phyloP scores from a whole-genome alignment of 73 alveolate species.

The Paramecium tetraurelia region DNA sequence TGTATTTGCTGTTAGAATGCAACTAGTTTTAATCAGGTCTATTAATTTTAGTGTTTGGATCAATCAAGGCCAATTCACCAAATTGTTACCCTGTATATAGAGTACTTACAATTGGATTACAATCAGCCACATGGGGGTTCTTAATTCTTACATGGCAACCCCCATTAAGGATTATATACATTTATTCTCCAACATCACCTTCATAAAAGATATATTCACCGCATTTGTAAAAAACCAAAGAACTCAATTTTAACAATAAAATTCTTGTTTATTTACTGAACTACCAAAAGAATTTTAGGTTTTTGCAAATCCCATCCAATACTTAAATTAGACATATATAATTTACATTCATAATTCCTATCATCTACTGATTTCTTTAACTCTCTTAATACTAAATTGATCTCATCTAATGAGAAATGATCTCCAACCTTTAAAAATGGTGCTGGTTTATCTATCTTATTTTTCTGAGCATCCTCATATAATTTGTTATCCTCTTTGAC shows the following conservation, averaged over 20 bases:
- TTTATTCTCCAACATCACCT: constrained; percentile 60
- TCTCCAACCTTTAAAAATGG: constrained; percentile 27
- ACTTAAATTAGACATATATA: neutral
- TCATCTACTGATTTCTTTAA: neutral
- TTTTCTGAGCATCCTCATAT: neutral
- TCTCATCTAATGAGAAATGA: constrained; percentile 13
- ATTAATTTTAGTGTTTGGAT: constrained; percentile 31
- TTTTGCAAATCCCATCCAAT: constrained; percentile 4
- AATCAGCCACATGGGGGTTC: constrained; percentile 35
- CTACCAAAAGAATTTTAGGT: neutral
- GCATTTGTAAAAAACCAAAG: neutral
- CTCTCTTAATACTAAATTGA: neutral
- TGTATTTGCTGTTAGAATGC: neutral
- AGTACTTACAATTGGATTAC: constrained; percentile 47
- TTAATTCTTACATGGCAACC: constrained; percentile 64
- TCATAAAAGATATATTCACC: constrained; percentile 13
- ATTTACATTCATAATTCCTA: constrained; percentile 25
- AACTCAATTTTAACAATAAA: neutral
- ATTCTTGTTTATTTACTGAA: neutral
- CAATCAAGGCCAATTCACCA: constrained; percentile 64
- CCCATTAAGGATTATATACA: constrained; percentile 57
- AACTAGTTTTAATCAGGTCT: neutral
- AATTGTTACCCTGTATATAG: constrained; percentile 51
- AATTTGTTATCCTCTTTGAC: neutral
- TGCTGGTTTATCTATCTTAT: constrained; percentile 9